phyloP scores from a whole-genome alignment of 805 yeast genomes.

The Ogataea polymorpha region DNA sequence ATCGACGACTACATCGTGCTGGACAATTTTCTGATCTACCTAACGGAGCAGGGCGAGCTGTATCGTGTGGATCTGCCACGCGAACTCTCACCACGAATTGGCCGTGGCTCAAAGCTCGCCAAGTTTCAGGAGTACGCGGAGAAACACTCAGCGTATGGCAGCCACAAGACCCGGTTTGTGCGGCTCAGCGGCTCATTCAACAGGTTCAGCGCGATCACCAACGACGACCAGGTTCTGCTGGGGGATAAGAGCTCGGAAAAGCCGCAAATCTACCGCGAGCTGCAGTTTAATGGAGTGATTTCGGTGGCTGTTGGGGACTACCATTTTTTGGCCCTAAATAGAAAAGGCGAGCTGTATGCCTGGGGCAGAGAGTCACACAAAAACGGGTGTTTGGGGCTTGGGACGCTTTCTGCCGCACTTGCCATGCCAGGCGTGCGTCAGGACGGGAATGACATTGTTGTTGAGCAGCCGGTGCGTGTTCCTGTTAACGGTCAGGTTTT shows the following conservation, averaged over 20 bases:
- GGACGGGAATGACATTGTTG: conserved; percentile 35
- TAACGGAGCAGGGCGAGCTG: conserved; percentile 43
- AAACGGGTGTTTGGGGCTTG: conserved; percentile 76
- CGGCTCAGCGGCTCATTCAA: conserved; percentile 55
- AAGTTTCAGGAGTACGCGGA: conserved; percentile 32
- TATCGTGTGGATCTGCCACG: conserved; percentile 33
- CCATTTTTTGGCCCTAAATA: conserved; percentile 61
- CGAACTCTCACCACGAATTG: conserved; percentile 10
- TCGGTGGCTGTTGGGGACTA: conserved; percentile 70
- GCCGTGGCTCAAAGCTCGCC: conserved; percentile 13
- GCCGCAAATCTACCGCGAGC: conserved; percentile 37
- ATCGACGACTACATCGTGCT: conserved; percentile 57
- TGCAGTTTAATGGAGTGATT: conserved; percentile 47
- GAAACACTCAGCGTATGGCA: conserved; percentile 28
- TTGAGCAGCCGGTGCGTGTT: conserved; percentile 42
- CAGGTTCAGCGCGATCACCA: conserved; percentile 53
- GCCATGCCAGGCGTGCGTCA: conserved; percentile 23
- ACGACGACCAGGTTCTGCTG: conserved; percentile 44
- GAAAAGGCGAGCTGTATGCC: conserved; percentile 51
- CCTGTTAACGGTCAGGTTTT: conserved; percentile 44
- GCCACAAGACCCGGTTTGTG: conserved; percentile 35
- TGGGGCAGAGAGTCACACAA: conserved; percentile 66
- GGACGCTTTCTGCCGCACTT: conserved; percentile 26
- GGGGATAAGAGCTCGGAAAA: conserved; percentile 35
- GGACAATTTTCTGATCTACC: conserved; percentile 47